A percentile compares a stretch with the other conserved stretches of the same genome.
These are phyloP conservation scores for Podospora australis DNA, from an alignment of 495 filamentous ascomycete species.

Conservation along the genomic window DNA sequence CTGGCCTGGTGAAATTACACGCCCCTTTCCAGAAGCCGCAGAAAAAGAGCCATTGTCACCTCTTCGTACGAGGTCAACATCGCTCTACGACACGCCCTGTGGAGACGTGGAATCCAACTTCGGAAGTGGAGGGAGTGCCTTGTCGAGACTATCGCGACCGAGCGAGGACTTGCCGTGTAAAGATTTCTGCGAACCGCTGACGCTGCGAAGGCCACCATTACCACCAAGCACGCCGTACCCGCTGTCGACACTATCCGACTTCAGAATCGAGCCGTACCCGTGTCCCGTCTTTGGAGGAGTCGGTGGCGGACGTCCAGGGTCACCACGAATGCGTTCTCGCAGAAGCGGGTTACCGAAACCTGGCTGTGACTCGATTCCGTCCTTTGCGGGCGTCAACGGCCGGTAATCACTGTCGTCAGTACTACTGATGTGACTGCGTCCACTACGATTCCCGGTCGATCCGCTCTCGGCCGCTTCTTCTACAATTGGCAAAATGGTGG, in stretches of 20 bases:
- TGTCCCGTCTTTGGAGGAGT: slow-evolving; percentile 39
- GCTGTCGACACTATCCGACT: slow-evolving; percentile 33
- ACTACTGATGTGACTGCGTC: slow-evolving; percentile 37
- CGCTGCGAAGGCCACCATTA: slow-evolving; percentile 16
- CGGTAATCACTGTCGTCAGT: slow-evolving; percentile 41
- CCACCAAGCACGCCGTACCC: slow-evolving; percentile 24
- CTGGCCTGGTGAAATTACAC: neutral
- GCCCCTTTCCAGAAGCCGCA: neutral
- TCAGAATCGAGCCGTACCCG: slow-evolving; percentile 21
- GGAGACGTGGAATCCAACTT: no score
- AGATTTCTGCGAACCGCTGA: slow-evolving; percentile 25
- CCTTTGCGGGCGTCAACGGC: slow-evolving; percentile 35
- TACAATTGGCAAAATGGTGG: slow-evolving; percentile 79
- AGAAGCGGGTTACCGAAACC: slow-evolving; percentile 37
- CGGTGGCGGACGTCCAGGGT: slow-evolving; percentile 26
- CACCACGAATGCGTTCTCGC: no score
- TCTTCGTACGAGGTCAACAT: slow-evolving; percentile 3
- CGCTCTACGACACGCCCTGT: slow-evolving; percentile 20
- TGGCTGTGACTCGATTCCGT: slow-evolving; percentile 33
- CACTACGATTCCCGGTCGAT: slow-evolving; percentile 53
- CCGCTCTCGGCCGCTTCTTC: slow-evolving; percentile 82
- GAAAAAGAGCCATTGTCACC: neutral
- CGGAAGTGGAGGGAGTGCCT: slow-evolving; percentile 51
- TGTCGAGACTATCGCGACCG: slow-evolving; percentile 44
- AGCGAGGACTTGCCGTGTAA: slow-evolving; percentile 19